Percentiles rank a stretch among this genome's conserved stretches.
Evolutionary conservation across 2,329 filamentous ascomycete genomes (phyloP).

Genomic region (Mariannaea elegans): DNA sequence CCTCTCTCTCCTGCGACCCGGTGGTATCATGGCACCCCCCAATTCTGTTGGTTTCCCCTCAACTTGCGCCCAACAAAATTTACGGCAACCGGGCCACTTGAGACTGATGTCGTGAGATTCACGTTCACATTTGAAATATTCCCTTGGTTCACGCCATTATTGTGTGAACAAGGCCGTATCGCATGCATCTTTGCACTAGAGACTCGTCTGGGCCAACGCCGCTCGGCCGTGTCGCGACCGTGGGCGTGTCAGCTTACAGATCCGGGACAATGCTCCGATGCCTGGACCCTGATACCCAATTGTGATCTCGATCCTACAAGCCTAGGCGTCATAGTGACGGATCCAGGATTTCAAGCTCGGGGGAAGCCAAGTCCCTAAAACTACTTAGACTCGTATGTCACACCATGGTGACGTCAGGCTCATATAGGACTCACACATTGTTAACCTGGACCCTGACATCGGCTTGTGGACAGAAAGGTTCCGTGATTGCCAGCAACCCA

Average conservation of each 20-base stretch:
- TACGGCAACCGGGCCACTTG: not conserved
- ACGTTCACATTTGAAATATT: slow-evolving; percentile 6
- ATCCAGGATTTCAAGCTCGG: slow-evolving; percentile 23
- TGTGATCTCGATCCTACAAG: slow-evolving; percentile 43
- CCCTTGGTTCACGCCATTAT: not conserved
- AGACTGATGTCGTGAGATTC: slow-evolving; percentile 3
- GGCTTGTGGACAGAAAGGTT: not conserved
- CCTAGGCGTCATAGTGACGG: slow-evolving; percentile 39
- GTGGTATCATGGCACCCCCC: slow-evolving; percentile 8
- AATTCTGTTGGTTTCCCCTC: slow-evolving; percentile 4
- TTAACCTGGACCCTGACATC: slow-evolving; percentile 24
- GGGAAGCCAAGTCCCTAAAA: slow-evolving; percentile 30
- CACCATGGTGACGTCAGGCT: slow-evolving; percentile 42
- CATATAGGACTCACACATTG: slow-evolving; percentile 16
- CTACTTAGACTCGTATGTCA: slow-evolving; percentile 27
- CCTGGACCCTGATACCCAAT: slow-evolving; percentile 44
- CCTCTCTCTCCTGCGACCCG: not conserved
- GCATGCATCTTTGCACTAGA: not conserved
- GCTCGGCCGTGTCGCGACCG: slow-evolving; percentile 11
- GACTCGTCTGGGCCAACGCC: not conserved
- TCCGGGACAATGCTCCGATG: slow-evolving; percentile 30
- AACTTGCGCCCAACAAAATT: not conserved
- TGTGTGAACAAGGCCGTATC: not conserved
- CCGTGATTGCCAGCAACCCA: not conserved
- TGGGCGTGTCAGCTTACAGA: slow-evolving; percentile 17